These are phyloP conservation scores for Rutstroemia sp. DNA, from an alignment of 2,329 filamentous ascomycete species.

Conservation along the genomic window DNA sequence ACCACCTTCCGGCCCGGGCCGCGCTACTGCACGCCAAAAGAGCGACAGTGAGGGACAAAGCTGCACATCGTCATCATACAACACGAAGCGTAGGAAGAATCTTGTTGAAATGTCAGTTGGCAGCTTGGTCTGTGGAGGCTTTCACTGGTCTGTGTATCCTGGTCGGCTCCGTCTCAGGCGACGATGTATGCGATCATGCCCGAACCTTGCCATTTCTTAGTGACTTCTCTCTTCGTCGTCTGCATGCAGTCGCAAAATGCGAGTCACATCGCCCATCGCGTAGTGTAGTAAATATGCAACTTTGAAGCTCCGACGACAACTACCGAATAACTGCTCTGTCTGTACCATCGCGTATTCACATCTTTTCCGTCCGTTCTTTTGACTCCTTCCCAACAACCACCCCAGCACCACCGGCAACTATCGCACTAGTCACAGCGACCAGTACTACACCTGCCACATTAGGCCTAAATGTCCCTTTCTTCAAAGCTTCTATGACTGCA, in stretches of 20 bases:
- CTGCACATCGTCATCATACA: background rate
- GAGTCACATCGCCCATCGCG: background rate
- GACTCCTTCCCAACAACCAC: slow-evolving; percentile 16
- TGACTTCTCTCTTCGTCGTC: background rate
- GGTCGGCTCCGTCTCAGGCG: background rate
- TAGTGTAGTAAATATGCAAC: too few species aligned
- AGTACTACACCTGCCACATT: background rate
- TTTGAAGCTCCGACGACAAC: too few species aligned
- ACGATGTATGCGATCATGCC: background rate
- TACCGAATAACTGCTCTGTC: too few species aligned
- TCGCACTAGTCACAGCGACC: slow-evolving; percentile 2
- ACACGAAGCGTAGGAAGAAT: background rate
- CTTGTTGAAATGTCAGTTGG: background rate
- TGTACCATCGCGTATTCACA: background rate
- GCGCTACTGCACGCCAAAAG: background rate
- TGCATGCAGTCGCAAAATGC: background rate
- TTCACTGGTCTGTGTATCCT: background rate
- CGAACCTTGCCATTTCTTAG: background rate
- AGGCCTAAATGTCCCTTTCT: background rate
- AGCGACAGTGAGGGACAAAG: background rate
- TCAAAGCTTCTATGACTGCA: slow-evolving; percentile 31
- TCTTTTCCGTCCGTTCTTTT: slow-evolving; percentile 4
- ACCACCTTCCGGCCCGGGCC: slow-evolving; percentile 3
- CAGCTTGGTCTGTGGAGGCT: background rate
- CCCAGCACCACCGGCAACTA: slow-evolving; percentile 16